Evolutionary conservation across 139 green algal species (phyloP), one percentile per base, ranked within the genome.

Genomic region (Closterium sp.): DNA sequence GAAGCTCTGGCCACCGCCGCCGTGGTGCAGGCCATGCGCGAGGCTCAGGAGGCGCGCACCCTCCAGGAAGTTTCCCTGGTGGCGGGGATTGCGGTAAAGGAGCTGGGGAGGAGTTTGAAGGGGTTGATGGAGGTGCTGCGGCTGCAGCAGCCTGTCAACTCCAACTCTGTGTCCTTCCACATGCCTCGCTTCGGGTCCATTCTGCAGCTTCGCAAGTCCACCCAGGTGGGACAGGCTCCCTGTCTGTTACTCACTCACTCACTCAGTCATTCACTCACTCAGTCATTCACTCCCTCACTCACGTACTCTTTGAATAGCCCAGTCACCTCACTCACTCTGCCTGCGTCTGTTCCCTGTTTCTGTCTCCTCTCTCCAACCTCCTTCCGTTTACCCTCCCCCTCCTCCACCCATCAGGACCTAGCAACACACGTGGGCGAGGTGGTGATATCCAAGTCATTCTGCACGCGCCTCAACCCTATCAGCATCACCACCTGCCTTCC

Each of bases 361-460:
- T n/a, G n/a, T n/a, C n/a, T n/a, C n/a, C n/a, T n/a, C n/a, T n/a
- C n/a, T n/a, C n/a, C n/a, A n/a, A n/a, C n/a, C n/a, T 31, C 79
- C 6, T 21, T 4, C 27, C 3, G 19, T 31, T n/a, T n/a, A 2
- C 4, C n/a, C n/a, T 31, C 7, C 24, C 79, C 27, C 24, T 31
- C 13, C 27, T 4, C 24, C 42, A 31, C 70, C 28, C 42, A 62
- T 62, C 90, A 92, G 90, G 90, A 92, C n/a, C 90, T 92, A n/a
- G 90, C 90, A n/a, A 92, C 90, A 30, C 90, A 92, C 73, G 86
- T 92, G 11, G 90, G 90, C 42, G 90, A 92, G 4, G 90, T 92
- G 73, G 90, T 90, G 84, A 89, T 92, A 4, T 86, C 24, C 9
- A 28, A 86, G 79, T 86, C 24, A 4, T 86, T 86, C 24, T 31